phyloP scores from a whole-genome alignment of 306 rosid species.

The Prunus salicina region DNA sequence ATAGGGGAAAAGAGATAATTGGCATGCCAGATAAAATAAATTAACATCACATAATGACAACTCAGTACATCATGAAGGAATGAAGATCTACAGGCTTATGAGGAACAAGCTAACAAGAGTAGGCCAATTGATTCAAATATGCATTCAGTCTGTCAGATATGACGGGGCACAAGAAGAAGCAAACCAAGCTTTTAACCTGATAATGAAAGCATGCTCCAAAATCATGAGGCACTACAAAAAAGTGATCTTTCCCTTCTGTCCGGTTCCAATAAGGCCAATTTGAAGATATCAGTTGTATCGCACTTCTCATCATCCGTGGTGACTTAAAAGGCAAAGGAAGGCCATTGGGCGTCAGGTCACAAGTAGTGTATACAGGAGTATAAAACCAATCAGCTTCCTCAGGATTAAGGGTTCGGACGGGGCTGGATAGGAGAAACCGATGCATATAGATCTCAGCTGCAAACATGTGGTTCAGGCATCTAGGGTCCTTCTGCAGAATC shows the following conservation, averaged over 20 bases:
- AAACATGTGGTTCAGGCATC: conserved; percentile 97
- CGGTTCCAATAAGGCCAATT: conserved; percentile 98
- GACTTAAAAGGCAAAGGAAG: conserved; percentile 98
- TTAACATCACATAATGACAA: conserved; percentile 1
- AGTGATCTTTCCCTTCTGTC: conserved; percentile 97
- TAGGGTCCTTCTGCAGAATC: conserved; percentile 89
- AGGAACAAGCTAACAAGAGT: neutral
- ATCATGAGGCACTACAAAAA: conserved; percentile 94
- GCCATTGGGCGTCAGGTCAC: conserved; percentile 96
- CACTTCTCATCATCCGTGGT: conserved; percentile 98
- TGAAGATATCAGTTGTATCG: conserved; percentile 91
- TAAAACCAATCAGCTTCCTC: conserved; percentile 99
- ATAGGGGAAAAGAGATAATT: neutral
- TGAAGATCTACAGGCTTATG: conserved; percentile 1
- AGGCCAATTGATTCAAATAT: conserved; percentile 9
- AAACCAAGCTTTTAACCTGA: conserved; percentile 51
- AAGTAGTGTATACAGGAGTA: conserved; percentile 93
- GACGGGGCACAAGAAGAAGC: neutral
- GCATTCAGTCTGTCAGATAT: neutral
- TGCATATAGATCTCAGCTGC: conserved; percentile 99
- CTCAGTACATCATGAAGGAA: conserved; percentile 2
- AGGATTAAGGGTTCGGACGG: conserved; percentile 95
- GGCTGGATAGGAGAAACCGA: conserved; percentile 86
- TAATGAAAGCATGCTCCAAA: conserved; percentile 98
- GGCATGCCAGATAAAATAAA: neutral